Evolutionary conservation across 306 rosid species (phyloP).

Genomic region (Cicer pinnatifidum): DNA sequence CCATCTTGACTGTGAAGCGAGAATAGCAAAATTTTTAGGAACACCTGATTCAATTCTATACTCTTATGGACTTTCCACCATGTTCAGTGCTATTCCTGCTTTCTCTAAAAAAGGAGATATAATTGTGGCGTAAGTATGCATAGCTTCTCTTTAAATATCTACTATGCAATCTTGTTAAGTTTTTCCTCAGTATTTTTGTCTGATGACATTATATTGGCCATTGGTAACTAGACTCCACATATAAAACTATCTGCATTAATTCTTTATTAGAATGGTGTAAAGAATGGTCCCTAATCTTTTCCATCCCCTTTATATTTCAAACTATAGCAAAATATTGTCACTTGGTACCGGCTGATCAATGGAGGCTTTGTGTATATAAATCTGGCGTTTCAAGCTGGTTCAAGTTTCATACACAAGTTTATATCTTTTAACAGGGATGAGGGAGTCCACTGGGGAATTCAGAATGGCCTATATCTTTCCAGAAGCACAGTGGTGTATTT

Average conservation of each 20-base stretch:
- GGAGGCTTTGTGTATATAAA: slow-evolving; percentile 10
- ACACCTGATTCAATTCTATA: slow-evolving; percentile 96
- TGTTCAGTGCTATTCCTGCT: slow-evolving; percentile 99
- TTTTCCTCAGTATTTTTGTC: slow-evolving; percentile 23
- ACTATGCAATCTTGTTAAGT: slow-evolving; percentile 20
- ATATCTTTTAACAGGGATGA: slow-evolving; percentile 71
- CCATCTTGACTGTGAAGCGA: slow-evolving; percentile 98
- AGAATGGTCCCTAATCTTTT: slow-evolving; percentile 17
- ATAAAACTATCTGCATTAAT: slow-evolving; percentile 21
- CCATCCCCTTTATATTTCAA: slow-evolving; percentile 20
- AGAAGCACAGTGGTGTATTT: slow-evolving; percentile 89
- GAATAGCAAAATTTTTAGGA: slow-evolving; percentile 96
- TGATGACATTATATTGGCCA: slow-evolving; percentile 4
- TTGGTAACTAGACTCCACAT: slow-evolving; percentile 34
- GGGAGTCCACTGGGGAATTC: slow-evolving; percentile 99
- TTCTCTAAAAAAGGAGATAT: slow-evolving; percentile 92
- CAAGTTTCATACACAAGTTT: slow-evolving; percentile 29
- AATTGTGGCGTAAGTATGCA: slow-evolving; percentile 83
- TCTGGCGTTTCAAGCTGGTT: slow-evolving; percentile 25
- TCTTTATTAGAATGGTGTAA: slow-evolving; percentile 39
- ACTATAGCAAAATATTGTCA: slow-evolving; percentile 29
- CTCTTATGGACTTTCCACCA: slow-evolving; percentile 94
- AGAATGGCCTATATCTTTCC: slow-evolving; percentile 94
- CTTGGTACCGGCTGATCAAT: slow-evolving; percentile 23
- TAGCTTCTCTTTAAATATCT: slow-evolving; percentile 36